Evolutionary conservation across 306 rosid genomes (phyloP).

Genomic region (Aeschynomene evenia): DNA sequence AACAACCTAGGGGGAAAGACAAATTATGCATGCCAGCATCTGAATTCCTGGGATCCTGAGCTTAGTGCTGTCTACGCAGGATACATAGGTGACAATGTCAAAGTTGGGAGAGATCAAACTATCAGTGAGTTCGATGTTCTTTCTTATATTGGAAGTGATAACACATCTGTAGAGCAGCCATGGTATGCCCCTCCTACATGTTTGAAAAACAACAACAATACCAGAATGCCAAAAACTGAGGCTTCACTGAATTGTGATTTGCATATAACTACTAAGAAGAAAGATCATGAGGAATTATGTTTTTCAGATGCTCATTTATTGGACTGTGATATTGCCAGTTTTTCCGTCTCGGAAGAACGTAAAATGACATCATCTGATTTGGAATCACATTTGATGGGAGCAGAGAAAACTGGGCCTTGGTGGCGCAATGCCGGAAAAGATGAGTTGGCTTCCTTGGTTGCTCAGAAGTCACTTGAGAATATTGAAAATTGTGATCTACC

Average conservation of each 20-base stretch:
- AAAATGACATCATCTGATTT: slow-evolving; percentile 46
- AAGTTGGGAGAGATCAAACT: slow-evolving; percentile 33
- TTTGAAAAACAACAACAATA: slow-evolving; percentile 30
- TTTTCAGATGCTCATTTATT: slow-evolving; percentile 48
- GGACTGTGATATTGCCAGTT: slow-evolving; percentile 51
- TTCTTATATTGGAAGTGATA: slow-evolving; percentile 26
- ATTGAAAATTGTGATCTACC: slow-evolving; percentile 93
- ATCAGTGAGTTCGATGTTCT: slow-evolving; percentile 31
- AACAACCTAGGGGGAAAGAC: slow-evolving; percentile 43
- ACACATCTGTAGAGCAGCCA: slow-evolving; percentile 35
- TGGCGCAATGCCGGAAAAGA: slow-evolving; percentile 79
- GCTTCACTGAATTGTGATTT: slow-evolving; percentile 35
- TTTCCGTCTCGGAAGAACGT: slow-evolving; percentile 42
- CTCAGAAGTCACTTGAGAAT: slow-evolving; percentile 69
- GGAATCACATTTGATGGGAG: slow-evolving; percentile 52
- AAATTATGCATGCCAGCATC: slow-evolving; percentile 42
- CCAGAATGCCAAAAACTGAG: slow-evolving; percentile 40
- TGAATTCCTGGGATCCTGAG: slow-evolving; percentile 42
- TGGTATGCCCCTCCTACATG: slow-evolving; percentile 35
- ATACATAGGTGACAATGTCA: slow-evolving; percentile 35
- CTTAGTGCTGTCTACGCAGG: slow-evolving; percentile 40
- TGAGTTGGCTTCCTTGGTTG: slow-evolving; percentile 82
- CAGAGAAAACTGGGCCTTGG: slow-evolving; percentile 67
- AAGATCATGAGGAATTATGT: slow-evolving; percentile 44
- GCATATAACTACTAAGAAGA: slow-evolving; percentile 39